Evolutionary conservation across 2,329 filamentous ascomycete species (phyloP).

Genomic region (Talaromyces sp.): DNA sequence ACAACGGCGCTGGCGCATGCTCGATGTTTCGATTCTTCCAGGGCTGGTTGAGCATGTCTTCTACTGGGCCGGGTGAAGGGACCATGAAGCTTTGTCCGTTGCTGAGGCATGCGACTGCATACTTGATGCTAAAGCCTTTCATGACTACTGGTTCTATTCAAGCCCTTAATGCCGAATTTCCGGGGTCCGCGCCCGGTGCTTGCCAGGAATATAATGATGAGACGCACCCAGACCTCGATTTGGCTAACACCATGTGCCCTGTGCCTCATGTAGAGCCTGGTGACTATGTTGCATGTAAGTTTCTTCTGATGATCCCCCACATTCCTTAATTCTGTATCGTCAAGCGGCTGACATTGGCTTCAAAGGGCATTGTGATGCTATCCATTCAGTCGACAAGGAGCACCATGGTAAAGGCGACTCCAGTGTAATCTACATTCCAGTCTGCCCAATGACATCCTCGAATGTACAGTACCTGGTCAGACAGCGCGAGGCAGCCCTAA

Average conservation of each 20-base stretch:
- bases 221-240: slow-evolving; percentile 67
- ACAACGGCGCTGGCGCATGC: slow-evolving; percentile 77
- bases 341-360: not conserved
- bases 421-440: slow-evolving; percentile 84
- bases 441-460: slow-evolving; percentile 71
- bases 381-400: slow-evolving; percentile 79
- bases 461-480: slow-evolving; percentile 69
- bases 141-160: slow-evolving; percentile 58
- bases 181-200: slow-evolving; percentile 66
- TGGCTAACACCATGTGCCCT: slow-evolving; percentile 68
- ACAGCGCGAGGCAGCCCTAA: slow-evolving; percentile 68
- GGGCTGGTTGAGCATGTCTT: slow-evolving; percentile 77
- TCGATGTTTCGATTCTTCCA: slow-evolving; percentile 86
- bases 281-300: slow-evolving; percentile 64
- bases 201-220: slow-evolving; percentile 64
- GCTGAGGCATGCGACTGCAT: slow-evolving; percentile 70
- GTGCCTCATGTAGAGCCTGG: slow-evolving; percentile 67
- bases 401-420: slow-evolving; percentile 71
- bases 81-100: slow-evolving; percentile 80
- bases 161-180: slow-evolving; percentile 51
- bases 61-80: slow-evolving; percentile 69
- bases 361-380: slow-evolving; percentile 66
- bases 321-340: not conserved
- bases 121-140: slow-evolving; percentile 79
- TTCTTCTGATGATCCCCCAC: not conserved